Evolutionary conservation across 257 asterid species (phyloP).

Genomic region (Fraxinus quadrangulata): DNA sequence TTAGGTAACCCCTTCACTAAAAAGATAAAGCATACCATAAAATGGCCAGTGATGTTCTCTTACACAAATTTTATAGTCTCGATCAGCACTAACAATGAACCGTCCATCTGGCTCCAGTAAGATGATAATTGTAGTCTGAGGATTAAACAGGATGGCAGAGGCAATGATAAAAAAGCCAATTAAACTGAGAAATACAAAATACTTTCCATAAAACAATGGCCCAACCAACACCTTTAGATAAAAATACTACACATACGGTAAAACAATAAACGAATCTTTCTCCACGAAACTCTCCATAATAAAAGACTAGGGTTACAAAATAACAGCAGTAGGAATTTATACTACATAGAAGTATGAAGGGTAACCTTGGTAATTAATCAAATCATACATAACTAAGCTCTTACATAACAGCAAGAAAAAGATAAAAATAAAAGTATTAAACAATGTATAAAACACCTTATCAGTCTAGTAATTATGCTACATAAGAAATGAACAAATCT

Average conservation of each 20-base stretch:
- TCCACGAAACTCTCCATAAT: background rate
- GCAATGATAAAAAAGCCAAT: too few relatives aligned
- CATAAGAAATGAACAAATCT: too few relatives aligned
- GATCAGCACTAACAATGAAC: slow-evolving; percentile 77
- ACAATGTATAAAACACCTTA: too few relatives aligned
- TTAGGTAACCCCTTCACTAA: slow-evolving; percentile 16
- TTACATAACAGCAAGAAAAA: too few relatives aligned
- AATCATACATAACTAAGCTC: too few relatives aligned
- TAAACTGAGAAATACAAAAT: background rate
- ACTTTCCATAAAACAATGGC: background rate
- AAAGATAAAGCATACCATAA: background rate
- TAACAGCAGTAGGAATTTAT: background rate
- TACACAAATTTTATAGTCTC: slow-evolving; percentile 98
- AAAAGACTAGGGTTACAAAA: background rate
- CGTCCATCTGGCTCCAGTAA: slow-evolving; percentile 80
- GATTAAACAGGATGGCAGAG: too few relatives aligned
- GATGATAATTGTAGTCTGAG: background rate
- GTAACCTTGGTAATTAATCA: background rate
- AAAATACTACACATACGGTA: background rate
- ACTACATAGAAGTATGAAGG: background rate
- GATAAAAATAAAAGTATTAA: too few relatives aligned
- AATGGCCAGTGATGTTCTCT: slow-evolving; percentile 21
- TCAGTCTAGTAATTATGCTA: too few relatives aligned
- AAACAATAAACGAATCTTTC: background rate
- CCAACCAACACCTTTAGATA: background rate